Percentiles rank a stretch among this genome's conserved stretches.
These are phyloP conservation scores for Pyrenochaeta sp. DNA, from an alignment of 2,329 filamentous ascomycete species.

Conservation along the genomic window DNA sequence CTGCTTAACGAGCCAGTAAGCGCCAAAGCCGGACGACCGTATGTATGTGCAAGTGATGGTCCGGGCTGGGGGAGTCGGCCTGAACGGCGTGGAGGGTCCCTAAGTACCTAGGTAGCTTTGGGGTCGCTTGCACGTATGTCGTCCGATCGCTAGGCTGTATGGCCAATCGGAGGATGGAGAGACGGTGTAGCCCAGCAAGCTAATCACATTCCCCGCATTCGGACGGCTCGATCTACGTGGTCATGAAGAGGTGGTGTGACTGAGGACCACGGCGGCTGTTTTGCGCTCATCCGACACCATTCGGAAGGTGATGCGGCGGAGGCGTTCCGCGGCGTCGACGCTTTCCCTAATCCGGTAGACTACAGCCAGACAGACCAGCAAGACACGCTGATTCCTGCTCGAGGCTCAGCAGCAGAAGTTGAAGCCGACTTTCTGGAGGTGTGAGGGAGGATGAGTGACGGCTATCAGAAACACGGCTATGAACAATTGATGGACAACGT, in stretches of 20 bases:
- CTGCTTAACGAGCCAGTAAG: neutral
- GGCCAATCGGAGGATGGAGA: constrained; percentile 8
- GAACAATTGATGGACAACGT: no score
- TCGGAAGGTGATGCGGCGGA: constrained; percentile 23
- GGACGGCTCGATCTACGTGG: constrained; percentile 3
- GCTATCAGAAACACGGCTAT: no score
- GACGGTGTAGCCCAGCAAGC: constrained; percentile 2
- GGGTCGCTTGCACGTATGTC: neutral
- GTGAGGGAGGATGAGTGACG: neutral
- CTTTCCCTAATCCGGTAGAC: constrained; percentile 17
- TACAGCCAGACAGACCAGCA: constrained; percentile 2
- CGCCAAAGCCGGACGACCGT: neutral
- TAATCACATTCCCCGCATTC: constrained; percentile 21
- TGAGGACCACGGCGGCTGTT: constrained; percentile 9
- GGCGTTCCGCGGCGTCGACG: constrained; percentile 21
- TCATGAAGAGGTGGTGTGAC: constrained; percentile 28
- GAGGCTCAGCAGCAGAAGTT: neutral
- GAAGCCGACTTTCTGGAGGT: neutral
- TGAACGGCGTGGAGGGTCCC: constrained; percentile 1
- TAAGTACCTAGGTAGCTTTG: no score
- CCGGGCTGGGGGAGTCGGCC: constrained; percentile 10
- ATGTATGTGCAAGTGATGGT: neutral
- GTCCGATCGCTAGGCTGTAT: constrained; percentile 9
- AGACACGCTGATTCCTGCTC: neutral
- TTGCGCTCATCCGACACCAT: constrained; percentile 38